phyloP scores from a whole-genome alignment of 2,329 filamentous ascomycete genomes.

The Colletotrichum brevisporum region DNA sequence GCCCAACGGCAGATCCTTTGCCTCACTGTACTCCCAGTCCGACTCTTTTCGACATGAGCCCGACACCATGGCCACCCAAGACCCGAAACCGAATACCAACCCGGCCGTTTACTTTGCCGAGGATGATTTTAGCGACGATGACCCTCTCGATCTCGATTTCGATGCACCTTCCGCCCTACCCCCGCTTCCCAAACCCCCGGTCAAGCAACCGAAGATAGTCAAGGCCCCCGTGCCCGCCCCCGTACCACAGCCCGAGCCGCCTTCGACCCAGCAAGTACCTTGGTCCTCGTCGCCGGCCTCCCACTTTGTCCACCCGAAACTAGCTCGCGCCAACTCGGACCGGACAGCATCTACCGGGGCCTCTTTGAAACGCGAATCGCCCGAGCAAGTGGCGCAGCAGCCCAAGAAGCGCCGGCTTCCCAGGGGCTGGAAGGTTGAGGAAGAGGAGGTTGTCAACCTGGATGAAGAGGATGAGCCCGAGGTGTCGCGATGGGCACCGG shows the following conservation, averaged over 20 bases:
- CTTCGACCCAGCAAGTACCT: conserved; percentile 60
- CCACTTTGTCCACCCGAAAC: conserved; percentile 57
- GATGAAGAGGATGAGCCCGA: conserved; percentile 51
- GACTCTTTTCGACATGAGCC: conserved; percentile 64
- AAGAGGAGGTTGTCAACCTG: conserved; percentile 44
- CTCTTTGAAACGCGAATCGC: conserved; percentile 60
- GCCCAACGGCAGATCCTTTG: conserved; percentile 44
- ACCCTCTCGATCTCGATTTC: conserved; percentile 79
- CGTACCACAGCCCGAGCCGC: neutral
- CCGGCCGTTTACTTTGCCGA: conserved; percentile 75
- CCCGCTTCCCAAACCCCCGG: conserved; percentile 41
- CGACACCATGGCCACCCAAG: conserved; percentile 35
- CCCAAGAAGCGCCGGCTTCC: conserved; percentile 78
- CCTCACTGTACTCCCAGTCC: conserved; percentile 59
- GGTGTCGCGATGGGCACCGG: conserved; percentile 16
- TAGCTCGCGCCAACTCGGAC: conserved; percentile 38
- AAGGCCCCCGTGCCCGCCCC: conserved; percentile 37
- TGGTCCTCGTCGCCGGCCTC: conserved; percentile 80
- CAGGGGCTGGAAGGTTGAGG: conserved; percentile 52
- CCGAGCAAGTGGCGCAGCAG: conserved; percentile 51
- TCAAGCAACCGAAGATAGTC: conserved; percentile 43
- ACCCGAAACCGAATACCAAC: conserved; percentile 45
- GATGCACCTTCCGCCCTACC: conserved; percentile 71
- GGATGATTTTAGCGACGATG: conserved; percentile 90
- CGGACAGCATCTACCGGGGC: conserved; percentile 43